Conservation (phyloP, 2,329 filamentous ascomycete species). For the Cryoendolithus antarcticus region DNA sequence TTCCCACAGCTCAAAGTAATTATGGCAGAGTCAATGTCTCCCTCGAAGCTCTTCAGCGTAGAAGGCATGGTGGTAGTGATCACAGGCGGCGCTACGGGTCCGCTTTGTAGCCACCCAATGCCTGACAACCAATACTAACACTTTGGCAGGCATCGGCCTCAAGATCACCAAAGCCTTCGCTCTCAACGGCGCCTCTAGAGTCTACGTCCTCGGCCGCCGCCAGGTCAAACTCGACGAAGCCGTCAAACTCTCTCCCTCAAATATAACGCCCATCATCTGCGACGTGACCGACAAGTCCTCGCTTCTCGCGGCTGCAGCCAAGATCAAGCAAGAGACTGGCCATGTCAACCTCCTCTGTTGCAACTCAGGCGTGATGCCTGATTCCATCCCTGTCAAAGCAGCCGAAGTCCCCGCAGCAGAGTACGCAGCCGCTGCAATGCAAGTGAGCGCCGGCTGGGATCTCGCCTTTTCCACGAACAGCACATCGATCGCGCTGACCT, state of each 20-base stretch:
- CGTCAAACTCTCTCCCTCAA: conserved; percentile 17
- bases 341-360: conserved; percentile 25
- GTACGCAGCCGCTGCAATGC: conserved; percentile 12
- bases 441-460: conserved; percentile 12
- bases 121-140: neutral
- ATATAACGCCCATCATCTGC: conserved; percentile 30
- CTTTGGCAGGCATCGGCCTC: conserved; percentile 29
- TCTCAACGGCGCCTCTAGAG: conserved; percentile 37
- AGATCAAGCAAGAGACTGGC: conserved; percentile 25
- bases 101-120: neutral
- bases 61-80: conserved; percentile 41
- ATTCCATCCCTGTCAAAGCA: conserved; percentile 3
- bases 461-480: conserved; percentile 20
- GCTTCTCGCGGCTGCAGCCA: conserved; percentile 24
- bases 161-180: conserved; percentile 34
- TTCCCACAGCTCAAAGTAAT: too few relatives aligned
- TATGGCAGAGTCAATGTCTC: too few relatives aligned
- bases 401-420: conserved; percentile 9
- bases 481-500: conserved; percentile 26
- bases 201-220: conserved; percentile 42
- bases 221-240: conserved; percentile 35
- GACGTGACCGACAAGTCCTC: conserved; percentile 34
- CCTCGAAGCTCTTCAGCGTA: conserved; percentile 34
- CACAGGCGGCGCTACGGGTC: conserved; percentile 43
- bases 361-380: conserved; percentile 24